Evolutionary conservation across 2,329 filamentous ascomycete genomes (phyloP).

Genomic region (Diplodia seriata): DNA sequence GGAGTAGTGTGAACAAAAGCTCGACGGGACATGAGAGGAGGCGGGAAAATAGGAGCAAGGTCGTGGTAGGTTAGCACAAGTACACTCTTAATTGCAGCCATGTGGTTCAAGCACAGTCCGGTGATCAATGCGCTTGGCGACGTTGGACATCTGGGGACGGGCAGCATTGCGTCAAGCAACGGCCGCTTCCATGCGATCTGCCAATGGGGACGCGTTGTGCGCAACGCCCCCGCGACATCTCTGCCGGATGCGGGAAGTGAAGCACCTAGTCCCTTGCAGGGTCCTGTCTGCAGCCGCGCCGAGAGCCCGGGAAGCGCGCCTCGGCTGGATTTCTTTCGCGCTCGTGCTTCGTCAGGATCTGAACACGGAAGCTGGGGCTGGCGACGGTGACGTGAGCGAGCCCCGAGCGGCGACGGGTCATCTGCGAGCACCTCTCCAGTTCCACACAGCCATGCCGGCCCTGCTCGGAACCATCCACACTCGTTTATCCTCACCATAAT

Average conservation of each 20-base stretch:
- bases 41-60: constrained; percentile 12
- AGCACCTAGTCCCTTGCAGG: constrained; percentile 19
- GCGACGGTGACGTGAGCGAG: constrained; percentile 20
- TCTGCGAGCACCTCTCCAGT: constrained; percentile 15
- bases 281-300: neutral
- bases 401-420: constrained; percentile 20
- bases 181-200: constrained; percentile 1
- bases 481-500: constrained; percentile 14
- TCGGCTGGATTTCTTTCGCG: constrained; percentile 22
- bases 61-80: constrained; percentile 18
- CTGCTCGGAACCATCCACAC: constrained; percentile 25
- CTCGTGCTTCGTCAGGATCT: constrained; percentile 4
- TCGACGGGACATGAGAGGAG: neutral
- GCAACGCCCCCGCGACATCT: constrained; percentile 2
- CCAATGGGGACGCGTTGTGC: neutral
- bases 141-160: neutral
- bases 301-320: constrained; percentile 9
- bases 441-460: constrained; percentile 16
- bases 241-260: constrained; percentile 12
- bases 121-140: constrained; percentile 11
- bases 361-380: constrained; percentile 11
- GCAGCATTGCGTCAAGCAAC: neutral
- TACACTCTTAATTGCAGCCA: constrained; percentile 28
- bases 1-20: constrained; percentile 24
- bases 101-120: constrained; percentile 12